A percentile compares a stretch with the other conserved stretches of the same genome.
phyloP scores from a whole-genome alignment of 768 basidiomycete species.

The Symmetrospora coprosmae region DNA sequence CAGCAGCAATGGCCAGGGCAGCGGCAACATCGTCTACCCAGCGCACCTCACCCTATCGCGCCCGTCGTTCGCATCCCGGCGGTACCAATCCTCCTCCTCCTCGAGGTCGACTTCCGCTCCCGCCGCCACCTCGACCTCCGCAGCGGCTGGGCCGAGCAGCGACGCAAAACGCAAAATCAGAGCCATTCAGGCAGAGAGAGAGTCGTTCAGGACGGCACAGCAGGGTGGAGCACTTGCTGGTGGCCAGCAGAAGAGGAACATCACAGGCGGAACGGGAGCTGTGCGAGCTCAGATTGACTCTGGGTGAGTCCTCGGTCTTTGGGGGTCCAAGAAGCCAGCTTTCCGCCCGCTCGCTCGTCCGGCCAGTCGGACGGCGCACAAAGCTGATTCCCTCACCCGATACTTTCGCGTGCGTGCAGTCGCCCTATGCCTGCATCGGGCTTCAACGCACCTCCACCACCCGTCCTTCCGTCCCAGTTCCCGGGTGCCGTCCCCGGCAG shows the following conservation, averaged over 20 bases:
- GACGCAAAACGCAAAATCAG: constrained; percentile 10
- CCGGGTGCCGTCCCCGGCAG: neutral
- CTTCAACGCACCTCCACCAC: constrained; percentile 34
- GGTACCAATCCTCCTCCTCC: neutral
- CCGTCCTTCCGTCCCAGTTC: neutral
- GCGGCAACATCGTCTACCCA: no score
- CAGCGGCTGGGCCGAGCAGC: neutral
- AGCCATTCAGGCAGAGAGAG: constrained; percentile 10
- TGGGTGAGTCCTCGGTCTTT: neutral
- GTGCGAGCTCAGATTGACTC: constrained; percentile 6
- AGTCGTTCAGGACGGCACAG: neutral
- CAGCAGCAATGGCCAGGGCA: no score
- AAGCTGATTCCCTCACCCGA: neutral
- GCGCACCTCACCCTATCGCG: no score
- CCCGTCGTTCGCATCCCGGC: no score
- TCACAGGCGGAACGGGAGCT: constrained; percentile 10
- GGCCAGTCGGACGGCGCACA: neutral
- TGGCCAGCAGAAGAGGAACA: neutral
- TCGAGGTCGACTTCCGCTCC: neutral
- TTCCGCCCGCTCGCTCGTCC: neutral
- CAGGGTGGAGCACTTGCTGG: neutral
- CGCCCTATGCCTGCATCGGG: constrained; percentile 25
- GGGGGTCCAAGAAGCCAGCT: neutral
- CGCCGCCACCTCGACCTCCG: neutral
- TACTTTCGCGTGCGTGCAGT: constrained; percentile 5